These are phyloP conservation scores for Candida parachauliodes DNA, from an alignment of 805 yeast species.

Conservation along the genomic window DNA sequence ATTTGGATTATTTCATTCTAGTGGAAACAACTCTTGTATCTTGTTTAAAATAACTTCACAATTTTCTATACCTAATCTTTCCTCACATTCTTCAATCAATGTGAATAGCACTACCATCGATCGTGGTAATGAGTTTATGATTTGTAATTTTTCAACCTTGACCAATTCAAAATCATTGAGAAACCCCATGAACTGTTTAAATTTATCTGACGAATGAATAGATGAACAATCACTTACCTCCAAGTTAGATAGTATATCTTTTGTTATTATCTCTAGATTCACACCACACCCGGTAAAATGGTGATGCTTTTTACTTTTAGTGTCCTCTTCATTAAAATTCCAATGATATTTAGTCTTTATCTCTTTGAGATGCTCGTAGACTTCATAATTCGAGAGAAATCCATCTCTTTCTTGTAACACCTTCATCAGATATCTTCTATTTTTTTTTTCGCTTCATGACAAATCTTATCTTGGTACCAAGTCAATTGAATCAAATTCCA, in stretches of 20 bases:
- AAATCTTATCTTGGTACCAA: conserved; percentile 25
- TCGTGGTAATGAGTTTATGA: conserved; percentile 76
- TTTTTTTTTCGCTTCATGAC: conserved; percentile 21
- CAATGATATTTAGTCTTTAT: conserved; percentile 47
- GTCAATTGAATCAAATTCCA: conserved; percentile 15
- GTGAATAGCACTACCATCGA: conserved; percentile 76
- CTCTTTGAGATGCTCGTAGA: conserved; percentile 48
- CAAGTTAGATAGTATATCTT: conserved; percentile 45
- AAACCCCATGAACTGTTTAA: conserved; percentile 39
- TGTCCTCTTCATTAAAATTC: conserved; percentile 34
- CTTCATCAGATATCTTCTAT: conserved; percentile 26
- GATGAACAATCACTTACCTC: conserved; percentile 21
- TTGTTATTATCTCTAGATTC: conserved; percentile 47
- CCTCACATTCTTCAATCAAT: conserved; percentile 89
- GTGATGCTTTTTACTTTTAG: conserved; percentile 19
- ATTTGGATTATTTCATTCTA: conserved; percentile 27
- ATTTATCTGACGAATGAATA: conserved; percentile 19
- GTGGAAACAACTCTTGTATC: conserved; percentile 52
- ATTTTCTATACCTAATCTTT: conserved; percentile 68
- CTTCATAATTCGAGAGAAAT: conserved; percentile 65
- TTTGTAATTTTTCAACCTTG: conserved; percentile 80
- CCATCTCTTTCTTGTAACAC: conserved; percentile 49
- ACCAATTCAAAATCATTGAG: conserved; percentile 56
- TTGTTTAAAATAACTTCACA: conserved; percentile 56
- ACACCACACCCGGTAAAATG: conserved; percentile 39